phyloP scores from a whole-genome alignment of 108 stramenopile genomes.

The Parmales sp. region DNA sequence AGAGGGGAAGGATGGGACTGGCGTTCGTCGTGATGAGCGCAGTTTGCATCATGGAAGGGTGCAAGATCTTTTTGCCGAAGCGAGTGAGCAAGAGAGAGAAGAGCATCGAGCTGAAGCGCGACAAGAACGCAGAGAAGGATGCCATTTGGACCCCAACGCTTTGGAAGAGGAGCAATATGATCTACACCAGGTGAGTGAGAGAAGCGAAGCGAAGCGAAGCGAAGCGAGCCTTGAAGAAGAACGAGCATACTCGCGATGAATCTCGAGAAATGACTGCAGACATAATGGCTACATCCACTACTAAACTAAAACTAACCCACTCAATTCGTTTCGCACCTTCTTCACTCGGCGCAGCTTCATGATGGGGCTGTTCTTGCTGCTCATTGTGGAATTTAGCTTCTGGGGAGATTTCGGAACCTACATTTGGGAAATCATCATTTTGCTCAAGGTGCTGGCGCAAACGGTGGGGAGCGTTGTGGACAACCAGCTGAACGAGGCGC shows the following conservation, averaged over 20 bases:
- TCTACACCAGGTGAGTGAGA: too few species aligned
- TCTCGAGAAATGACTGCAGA: too few species aligned
- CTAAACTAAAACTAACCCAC: too few species aligned
- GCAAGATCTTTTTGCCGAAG: conserved; percentile 53
- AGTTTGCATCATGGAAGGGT: conserved; percentile 30
- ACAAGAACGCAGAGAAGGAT: conserved; percentile 31
- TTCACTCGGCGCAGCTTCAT: too few species aligned
- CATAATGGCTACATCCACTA: too few species aligned
- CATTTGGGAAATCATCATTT: conserved; percentile 65
- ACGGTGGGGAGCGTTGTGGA: conserved; percentile 44
- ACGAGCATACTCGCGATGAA: too few species aligned
- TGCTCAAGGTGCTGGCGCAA: conserved; percentile 50
- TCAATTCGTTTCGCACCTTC: too few species aligned
- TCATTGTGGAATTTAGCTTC: conserved; percentile 61
- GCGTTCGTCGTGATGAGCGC: conserved; percentile 52
- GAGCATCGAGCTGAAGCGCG: conserved; percentile 34
- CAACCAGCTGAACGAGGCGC: conserved; percentile 52
- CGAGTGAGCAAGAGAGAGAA: conserved; percentile 26
- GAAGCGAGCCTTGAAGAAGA: too few species aligned
- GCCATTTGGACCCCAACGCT: conserved; percentile 23
- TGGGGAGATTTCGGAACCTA: conserved; percentile 58
- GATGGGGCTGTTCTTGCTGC: conserved; percentile 49
- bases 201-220: too few species aligned
- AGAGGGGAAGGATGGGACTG: conserved; percentile 58
- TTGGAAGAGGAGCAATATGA: conserved; percentile 57